These are phyloP conservation scores for Eremothecium sinecaudum DNA, from an alignment of 1,139 yeast genomes.

Conservation along the genomic window DNA sequence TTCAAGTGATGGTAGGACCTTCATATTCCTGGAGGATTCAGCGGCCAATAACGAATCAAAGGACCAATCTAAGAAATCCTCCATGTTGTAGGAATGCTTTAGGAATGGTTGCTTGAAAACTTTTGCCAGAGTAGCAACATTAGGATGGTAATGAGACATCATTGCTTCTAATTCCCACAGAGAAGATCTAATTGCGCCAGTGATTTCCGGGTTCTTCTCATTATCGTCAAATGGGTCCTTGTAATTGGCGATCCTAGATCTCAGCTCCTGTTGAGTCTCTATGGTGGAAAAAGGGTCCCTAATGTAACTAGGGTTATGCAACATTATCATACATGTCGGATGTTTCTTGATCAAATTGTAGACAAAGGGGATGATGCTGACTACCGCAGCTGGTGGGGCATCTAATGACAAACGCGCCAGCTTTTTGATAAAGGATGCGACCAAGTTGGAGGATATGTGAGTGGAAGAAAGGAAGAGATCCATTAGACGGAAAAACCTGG, in stretches of 20 bases:
- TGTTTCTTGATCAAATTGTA: constrained; percentile 84
- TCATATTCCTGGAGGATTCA: constrained; percentile 62
- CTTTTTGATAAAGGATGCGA: constrained; percentile 83
- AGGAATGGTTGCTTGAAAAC: constrained; percentile 84
- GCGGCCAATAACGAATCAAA: constrained; percentile 66
- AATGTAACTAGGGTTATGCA: constrained; percentile 42
- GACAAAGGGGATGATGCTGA: constrained; percentile 79
- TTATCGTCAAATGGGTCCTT: constrained; percentile 57
- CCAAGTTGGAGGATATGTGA: constrained; percentile 71
- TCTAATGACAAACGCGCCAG: constrained; percentile 64
- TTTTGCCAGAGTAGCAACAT: constrained; percentile 83
- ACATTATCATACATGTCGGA: constrained; percentile 85
- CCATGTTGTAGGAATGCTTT: constrained; percentile 78
- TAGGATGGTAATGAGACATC: constrained; percentile 89
- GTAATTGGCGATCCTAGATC: constrained; percentile 30
- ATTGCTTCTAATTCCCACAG: constrained; percentile 84
- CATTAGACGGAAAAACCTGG: constrained; percentile 78
- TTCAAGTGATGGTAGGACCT: constrained; percentile 69
- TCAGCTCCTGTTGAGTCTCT: constrained; percentile 26
- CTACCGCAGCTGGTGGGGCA: constrained; percentile 88
- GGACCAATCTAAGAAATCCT: constrained; percentile 90
- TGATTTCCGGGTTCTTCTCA: constrained; percentile 65
- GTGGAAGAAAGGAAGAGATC: constrained; percentile 82
- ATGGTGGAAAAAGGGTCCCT: constrained; percentile 22
- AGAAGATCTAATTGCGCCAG: constrained; percentile 76